These are phyloP conservation scores for Primulina huaijiensis DNA, from an alignment of 257 asterid species.

Conservation along the genomic window DNA sequence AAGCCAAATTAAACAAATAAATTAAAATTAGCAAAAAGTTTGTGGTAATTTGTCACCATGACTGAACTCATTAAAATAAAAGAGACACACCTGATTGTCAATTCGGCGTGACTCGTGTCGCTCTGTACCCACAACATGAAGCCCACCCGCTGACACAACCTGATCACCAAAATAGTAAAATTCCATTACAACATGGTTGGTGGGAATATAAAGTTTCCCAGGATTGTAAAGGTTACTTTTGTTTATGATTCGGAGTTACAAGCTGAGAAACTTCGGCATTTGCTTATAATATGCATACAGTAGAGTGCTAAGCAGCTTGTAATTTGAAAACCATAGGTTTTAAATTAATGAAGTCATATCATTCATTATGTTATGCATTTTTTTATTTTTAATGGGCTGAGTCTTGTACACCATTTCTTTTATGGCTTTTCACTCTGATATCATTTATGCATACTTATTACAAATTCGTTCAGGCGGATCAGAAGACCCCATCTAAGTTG, in stretches of 20 bases:
- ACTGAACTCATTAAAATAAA: constrained; percentile 21
- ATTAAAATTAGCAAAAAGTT: constrained; percentile 11
- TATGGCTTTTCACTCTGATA: no score
- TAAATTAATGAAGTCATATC: no score
- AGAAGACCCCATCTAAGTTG: no score
- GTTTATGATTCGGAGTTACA: constrained; percentile 14
- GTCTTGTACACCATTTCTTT: no score
- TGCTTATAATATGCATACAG: background rate
- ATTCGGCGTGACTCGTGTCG: constrained; percentile 99
- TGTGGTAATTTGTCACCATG: constrained; percentile 21
- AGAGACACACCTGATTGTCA: constrained; percentile 79
- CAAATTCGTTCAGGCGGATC: no score
- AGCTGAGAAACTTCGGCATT: background rate
- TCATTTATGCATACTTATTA: no score
- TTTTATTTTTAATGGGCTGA: no score
- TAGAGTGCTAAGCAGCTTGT: background rate
- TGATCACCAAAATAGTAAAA: constrained; percentile 29
- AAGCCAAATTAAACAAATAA: constrained; percentile 20
- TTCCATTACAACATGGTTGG: constrained; percentile 7
- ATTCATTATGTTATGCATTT: no score
- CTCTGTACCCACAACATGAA: constrained; percentile 96
- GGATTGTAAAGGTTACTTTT: background rate
- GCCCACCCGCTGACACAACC: constrained; percentile 95
- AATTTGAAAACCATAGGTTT: background rate
- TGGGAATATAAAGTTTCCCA: constrained; percentile 7